phyloP scores from a whole-genome alignment of 768 basidiomycete genomes.

The Lactarius quietus region DNA sequence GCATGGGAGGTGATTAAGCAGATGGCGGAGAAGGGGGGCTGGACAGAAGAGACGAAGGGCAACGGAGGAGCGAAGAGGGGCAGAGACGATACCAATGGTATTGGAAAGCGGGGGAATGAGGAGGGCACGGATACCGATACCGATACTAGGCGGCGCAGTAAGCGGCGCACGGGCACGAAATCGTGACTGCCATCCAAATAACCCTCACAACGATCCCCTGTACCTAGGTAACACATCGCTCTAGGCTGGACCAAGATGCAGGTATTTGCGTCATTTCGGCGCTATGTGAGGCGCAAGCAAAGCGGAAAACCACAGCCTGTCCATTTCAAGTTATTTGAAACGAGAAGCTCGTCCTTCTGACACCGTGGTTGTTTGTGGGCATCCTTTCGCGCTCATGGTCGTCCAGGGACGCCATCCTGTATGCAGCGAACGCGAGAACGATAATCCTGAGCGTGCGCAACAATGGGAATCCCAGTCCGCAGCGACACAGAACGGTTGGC shows the following conservation, averaged over 20 bases:
- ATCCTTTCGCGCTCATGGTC: background rate
- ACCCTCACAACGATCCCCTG: background rate
- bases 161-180: background rate
- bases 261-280: background rate
- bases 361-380: background rate
- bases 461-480: conserved; percentile 26
- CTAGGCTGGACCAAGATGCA: background rate
- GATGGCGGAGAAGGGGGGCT: conserved; percentile 74
- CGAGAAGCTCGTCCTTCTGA: conserved; percentile 15
- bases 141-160: background rate
- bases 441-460: conserved; percentile 42
- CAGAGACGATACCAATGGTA: background rate
- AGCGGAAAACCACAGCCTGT: background rate
- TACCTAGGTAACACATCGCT: background rate
- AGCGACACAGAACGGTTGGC: conserved; percentile 27
- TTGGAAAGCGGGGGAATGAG: conserved; percentile 1
- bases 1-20: conserved; percentile 61
- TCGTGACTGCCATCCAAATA: background rate
- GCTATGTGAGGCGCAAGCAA: background rate
- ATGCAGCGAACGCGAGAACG: conserved; percentile 51
- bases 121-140: background rate
- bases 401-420: conserved; percentile 34
- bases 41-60: conserved; percentile 45
- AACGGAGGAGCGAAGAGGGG: conserved; percentile 18
- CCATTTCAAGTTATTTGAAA: conserved; percentile 15